Evolutionary conservation across 805 yeast genomes (phyloP).

Genomic region (Wickerhamiella cacticola): DNA sequence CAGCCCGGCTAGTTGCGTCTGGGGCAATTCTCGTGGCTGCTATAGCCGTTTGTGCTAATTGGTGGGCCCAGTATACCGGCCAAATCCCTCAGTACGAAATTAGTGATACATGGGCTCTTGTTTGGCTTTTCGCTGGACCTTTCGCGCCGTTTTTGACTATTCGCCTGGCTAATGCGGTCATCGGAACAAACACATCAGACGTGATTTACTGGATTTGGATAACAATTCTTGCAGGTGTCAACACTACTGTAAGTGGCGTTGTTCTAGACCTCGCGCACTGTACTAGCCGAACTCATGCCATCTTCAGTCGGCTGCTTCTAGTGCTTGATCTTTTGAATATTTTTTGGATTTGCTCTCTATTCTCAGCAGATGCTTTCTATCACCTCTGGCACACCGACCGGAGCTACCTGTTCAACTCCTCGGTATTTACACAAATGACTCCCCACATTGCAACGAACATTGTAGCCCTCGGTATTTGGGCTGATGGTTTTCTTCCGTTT

Average conservation of each 20-base stretch:
- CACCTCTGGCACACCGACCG: conserved; percentile 12
- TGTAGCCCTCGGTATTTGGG: neutral
- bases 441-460: conserved; percentile 9
- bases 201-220: conserved; percentile 5
- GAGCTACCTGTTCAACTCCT: neutral
- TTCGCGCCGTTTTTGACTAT: neutral
- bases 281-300: conserved; percentile 8
- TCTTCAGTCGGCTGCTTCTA: conserved; percentile 2
- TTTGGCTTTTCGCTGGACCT: conserved; percentile 1
- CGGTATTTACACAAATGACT: conserved; percentile 8
- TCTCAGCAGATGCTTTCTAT: neutral
- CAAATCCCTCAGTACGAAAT: neutral
- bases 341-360: conserved; percentile 1
- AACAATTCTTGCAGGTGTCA: conserved; percentile 1
- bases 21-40: conserved; percentile 3
- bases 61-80: conserved; percentile 7
- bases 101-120: neutral
- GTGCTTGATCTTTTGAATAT: conserved; percentile 7
- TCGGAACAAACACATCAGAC: conserved; percentile 1
- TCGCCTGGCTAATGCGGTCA: neutral
- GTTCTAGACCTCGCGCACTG: conserved; percentile 4
- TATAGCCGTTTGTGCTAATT: conserved; percentile 3
- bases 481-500: conserved; percentile 1
- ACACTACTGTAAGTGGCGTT: conserved; percentile 9
- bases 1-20: conserved; percentile 8